Evolutionary conservation across 2,329 filamentous ascomycete species (phyloP).

Genomic region (Aspergillus sp.): DNA sequence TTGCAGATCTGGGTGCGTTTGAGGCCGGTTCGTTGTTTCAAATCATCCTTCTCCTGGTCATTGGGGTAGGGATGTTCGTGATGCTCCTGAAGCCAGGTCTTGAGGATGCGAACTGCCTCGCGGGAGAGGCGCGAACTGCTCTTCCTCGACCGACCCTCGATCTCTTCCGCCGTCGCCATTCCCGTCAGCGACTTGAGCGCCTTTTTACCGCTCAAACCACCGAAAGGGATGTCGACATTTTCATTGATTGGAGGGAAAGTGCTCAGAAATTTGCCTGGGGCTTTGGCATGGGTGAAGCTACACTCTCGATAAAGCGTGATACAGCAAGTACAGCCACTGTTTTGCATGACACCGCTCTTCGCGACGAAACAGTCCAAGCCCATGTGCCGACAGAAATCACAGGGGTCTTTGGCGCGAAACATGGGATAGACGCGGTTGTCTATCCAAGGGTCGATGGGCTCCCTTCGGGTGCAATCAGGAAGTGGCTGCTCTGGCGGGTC

Average conservation of each 20-base stretch:
- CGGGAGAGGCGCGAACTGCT: slow-evolving; percentile 74
- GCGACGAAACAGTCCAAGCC: slow-evolving; percentile 48
- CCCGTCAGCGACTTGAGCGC: slow-evolving; percentile 42
- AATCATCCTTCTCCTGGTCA: slow-evolving; percentile 77
- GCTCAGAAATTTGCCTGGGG: slow-evolving; percentile 40
- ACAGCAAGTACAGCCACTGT: slow-evolving; percentile 45
- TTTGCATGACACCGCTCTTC: slow-evolving; percentile 42
- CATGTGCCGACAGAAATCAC: slow-evolving; percentile 46
- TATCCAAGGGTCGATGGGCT: slow-evolving; percentile 18
- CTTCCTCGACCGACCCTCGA: slow-evolving; percentile 52
- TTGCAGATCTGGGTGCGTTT: slow-evolving; percentile 83
- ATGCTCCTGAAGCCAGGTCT: slow-evolving; percentile 80
- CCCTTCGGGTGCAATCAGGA: slow-evolving; percentile 17
- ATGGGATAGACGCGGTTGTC: slow-evolving; percentile 40
- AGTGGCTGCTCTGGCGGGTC: slow-evolving; percentile 20
- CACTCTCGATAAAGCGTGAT: slow-evolving; percentile 48
- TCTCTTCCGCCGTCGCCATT: slow-evolving; percentile 30
- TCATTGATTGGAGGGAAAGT: slow-evolving; percentile 45
- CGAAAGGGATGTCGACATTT: slow-evolving; percentile 38
- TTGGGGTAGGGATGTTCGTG: slow-evolving; percentile 82
- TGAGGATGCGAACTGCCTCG: slow-evolving; percentile 74
- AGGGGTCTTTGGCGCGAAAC: slow-evolving; percentile 44
- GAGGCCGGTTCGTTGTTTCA: slow-evolving; percentile 76
- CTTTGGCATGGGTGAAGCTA: slow-evolving; percentile 44
- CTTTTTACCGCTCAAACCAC: slow-evolving; percentile 38